Evolutionary conservation across 106 monocot genomes (phyloP), one percentile per base, ranked within the genome.

Genomic region (Allium sativum): DNA sequence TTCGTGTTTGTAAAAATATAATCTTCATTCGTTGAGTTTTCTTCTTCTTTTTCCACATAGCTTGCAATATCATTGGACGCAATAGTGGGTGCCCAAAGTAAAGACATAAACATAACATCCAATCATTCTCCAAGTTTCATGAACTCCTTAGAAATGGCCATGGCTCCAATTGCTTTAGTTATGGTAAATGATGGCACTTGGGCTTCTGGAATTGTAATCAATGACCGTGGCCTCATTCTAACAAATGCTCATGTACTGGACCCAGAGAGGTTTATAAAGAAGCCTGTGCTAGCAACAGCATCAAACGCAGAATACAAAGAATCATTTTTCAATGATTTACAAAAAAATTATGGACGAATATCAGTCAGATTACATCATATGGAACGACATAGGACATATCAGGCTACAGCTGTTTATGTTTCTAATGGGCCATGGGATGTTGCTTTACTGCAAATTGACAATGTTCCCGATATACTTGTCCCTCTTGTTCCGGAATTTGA

Each of bases 161-260:
- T 75, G 18, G 45, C 79, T 16, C 87, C 95, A 55, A 56, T 95
- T 71, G 90, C 75, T 68, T 87, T 95, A 59, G 66, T 95, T 44
- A 79, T 84, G 67, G 77, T 87, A 45, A 75, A 84, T 45, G 82
- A 82, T 71, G 87, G 84, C 43, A 57, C 81, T 55, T 95, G 95
- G 95, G 95, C 95, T 70, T 90, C 95, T 10, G 95, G 95, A 21
- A 70, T 95, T 70, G 68, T 95, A 48, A 63, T 95, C 47, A 95
- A 87, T 48, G 73, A 65, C 9, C n/a, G 21, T 67, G 95, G 95
- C 44, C 81, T 95, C 21, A 74, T 95, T 42, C 76, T 95, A 40
- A 95, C 95, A 60, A 95, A 95, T 82, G 95, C 95, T 13, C 95
- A 95, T 69, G 68, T 90, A 40, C 61, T 95, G 55, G 95, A 95